These are phyloP conservation scores for Hypoxylon intermedium DNA, from an alignment of 495 filamentous ascomycete species.

Conservation along the genomic window DNA sequence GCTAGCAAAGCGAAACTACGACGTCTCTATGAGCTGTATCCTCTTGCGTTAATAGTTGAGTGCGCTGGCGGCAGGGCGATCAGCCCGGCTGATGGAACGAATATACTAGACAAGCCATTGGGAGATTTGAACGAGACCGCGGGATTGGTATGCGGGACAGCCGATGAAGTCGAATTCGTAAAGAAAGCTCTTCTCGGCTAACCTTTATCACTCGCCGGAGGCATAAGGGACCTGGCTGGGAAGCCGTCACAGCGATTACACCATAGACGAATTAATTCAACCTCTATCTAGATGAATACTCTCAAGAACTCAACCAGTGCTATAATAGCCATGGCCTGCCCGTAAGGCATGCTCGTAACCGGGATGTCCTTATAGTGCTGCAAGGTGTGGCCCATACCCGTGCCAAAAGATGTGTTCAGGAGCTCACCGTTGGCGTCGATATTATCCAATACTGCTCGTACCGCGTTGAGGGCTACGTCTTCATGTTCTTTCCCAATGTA, in stretches of 20 bases:
- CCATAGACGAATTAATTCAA: not conserved
- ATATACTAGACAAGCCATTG: slow-evolving; percentile 48
- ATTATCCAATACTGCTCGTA: slow-evolving; percentile 65
- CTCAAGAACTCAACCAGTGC: slow-evolving; percentile 70
- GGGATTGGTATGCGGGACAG: slow-evolving; percentile 57
- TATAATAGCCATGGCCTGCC: slow-evolving; percentile 80
- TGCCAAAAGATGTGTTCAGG: slow-evolving; percentile 74
- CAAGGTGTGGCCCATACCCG: slow-evolving; percentile 69
- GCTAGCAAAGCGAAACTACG: slow-evolving; percentile 58
- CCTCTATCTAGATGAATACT: slow-evolving; percentile 53
- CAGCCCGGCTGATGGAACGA: slow-evolving; percentile 48
- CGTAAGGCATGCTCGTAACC: slow-evolving; percentile 77
- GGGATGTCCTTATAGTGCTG: slow-evolving; percentile 75
- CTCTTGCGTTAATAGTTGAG: slow-evolving; percentile 59
- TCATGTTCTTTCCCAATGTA: slow-evolving; percentile 63
- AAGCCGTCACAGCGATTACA: not conserved
- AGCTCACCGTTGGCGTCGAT: slow-evolving; percentile 69
- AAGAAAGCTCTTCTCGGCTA: slow-evolving; percentile 34
- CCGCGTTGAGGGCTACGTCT: slow-evolving; percentile 62
- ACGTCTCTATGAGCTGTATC: slow-evolving; percentile 57
- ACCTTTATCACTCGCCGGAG: not conserved
- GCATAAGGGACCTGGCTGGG: not conserved
- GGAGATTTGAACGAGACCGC: slow-evolving; percentile 53
- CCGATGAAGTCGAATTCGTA: slow-evolving; percentile 52
- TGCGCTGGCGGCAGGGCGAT: slow-evolving; percentile 59